Evolutionary conservation across 768 basidiomycete species (phyloP).

Genomic region (Suillus alpinus): DNA sequence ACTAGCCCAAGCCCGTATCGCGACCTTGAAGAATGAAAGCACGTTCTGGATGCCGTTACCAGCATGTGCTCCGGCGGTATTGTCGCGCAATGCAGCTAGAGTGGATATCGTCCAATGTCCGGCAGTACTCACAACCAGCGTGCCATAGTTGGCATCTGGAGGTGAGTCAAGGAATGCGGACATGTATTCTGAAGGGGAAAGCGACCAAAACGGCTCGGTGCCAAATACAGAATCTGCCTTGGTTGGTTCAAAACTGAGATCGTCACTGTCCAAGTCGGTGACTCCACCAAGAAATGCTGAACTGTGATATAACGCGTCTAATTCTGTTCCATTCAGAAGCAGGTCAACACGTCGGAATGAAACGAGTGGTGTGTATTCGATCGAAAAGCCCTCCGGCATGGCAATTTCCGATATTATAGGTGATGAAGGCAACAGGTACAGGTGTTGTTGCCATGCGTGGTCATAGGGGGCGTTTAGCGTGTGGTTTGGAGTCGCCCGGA

Average conservation of each 20-base stretch:
- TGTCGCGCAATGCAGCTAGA: constrained; percentile 41
- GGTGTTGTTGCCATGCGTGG: constrained; percentile 60
- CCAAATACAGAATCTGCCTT: constrained; percentile 45
- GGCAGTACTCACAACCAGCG: constrained; percentile 59
- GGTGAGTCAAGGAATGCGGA: constrained; percentile 41
- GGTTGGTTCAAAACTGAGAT: constrained; percentile 24
- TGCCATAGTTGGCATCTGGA: constrained; percentile 55
- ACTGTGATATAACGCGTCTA: constrained; percentile 42
- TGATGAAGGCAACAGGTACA: constrained; percentile 61
- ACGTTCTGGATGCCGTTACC: constrained; percentile 54
- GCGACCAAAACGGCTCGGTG: constrained; percentile 51
- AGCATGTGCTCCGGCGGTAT: constrained; percentile 24
- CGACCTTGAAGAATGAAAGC: constrained; percentile 53
- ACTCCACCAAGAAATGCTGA: constrained; percentile 14
- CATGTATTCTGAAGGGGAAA: constrained; percentile 53
- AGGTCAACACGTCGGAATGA: constrained; percentile 67
- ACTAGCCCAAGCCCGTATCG: constrained; percentile 53
- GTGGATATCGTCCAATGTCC: constrained; percentile 68
- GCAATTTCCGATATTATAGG: constrained; percentile 30
- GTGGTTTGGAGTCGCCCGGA: constrained; percentile 62
- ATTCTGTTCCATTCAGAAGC: constrained; percentile 46
- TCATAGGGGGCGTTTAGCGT: constrained; percentile 52
- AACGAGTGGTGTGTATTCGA: constrained; percentile 56
- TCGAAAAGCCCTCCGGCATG: constrained; percentile 52
- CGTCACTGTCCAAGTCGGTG: constrained; percentile 16